Percentiles rank a stretch among this genome's conserved stretches.
Conservation (phyloP, 2,329 filamentous ascomycete genomes). For the Penicillium sclerotigenum region DNA sequence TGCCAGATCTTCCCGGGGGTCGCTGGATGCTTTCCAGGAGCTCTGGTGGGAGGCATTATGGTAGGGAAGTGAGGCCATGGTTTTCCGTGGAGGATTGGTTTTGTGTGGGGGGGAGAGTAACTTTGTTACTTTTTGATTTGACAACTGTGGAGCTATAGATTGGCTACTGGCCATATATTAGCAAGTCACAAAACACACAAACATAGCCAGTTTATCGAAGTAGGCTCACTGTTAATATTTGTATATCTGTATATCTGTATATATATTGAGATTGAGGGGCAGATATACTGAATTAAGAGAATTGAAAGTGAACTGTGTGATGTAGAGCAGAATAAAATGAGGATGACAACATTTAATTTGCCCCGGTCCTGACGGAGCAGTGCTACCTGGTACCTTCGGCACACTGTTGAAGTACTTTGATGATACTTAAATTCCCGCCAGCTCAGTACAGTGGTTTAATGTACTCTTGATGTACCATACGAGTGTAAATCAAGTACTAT, state of each 20-base stretch:
- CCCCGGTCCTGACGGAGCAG: slow-evolving; percentile 1
- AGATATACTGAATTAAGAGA: neutral
- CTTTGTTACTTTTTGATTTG: neutral
- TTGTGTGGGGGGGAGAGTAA: too few species aligned
- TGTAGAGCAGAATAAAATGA: neutral
- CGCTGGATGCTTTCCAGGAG: slow-evolving; percentile 40
- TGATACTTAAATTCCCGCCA: neutral
- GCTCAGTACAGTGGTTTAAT: accelerated
- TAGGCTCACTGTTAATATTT: neutral
- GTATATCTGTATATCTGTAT: too few species aligned
- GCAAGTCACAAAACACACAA: neutral
- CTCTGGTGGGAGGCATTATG: slow-evolving; percentile 32
- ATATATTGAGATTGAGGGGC: neutral
- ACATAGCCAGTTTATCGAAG: neutral
- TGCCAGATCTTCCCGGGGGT: slow-evolving; percentile 56
- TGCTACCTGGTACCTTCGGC: slow-evolving; percentile 8
- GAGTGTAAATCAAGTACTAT: neutral
- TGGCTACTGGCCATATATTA: neutral
- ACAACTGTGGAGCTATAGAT: neutral
- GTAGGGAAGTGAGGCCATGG: slow-evolving; percentile 36
- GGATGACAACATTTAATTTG: slow-evolving; percentile 1
- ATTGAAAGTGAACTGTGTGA: neutral
- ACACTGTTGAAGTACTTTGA: neutral
- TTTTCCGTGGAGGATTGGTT: too few species aligned
- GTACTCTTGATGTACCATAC: neutral